phyloP scores from a whole-genome alignment of 768 basidiomycete genomes.

The Hygrophorus russula region DNA sequence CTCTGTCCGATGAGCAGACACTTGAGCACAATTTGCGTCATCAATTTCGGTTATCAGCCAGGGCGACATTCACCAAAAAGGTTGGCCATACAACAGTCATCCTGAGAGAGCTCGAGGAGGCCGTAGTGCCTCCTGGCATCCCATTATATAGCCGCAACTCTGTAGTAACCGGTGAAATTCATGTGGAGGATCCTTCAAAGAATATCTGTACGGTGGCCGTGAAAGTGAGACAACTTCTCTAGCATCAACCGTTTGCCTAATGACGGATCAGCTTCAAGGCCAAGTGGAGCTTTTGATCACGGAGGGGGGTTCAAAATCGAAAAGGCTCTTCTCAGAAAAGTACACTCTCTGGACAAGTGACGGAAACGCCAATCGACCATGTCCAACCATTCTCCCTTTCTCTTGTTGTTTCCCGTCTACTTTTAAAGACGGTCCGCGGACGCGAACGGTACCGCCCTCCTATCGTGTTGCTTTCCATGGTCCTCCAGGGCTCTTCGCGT shows the following conservation, averaged over 20 bases:
- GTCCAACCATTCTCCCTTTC: conserved; percentile 24
- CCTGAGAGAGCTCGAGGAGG: conserved; percentile 32
- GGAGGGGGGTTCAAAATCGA: conserved; percentile 25
- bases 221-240: conserved; percentile 22
- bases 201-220: conserved; percentile 29
- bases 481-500: conserved; percentile 26
- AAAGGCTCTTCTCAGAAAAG: conserved; percentile 19
- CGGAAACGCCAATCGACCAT: conserved; percentile 11
- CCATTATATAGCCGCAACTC: conserved; percentile 36
- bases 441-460: conserved; percentile 36
- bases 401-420: conserved; percentile 31
- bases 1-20: conserved; percentile 36
- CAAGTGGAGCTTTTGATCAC: conserved; percentile 27
- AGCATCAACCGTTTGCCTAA: background rate
- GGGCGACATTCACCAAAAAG: conserved; percentile 29
- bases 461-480: conserved; percentile 23
- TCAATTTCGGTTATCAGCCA: conserved; percentile 15
- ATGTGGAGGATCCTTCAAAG: conserved; percentile 25
- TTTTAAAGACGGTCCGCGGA: conserved; percentile 25
- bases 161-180: conserved; percentile 30
- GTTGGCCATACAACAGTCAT: conserved; percentile 29
- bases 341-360: conserved; percentile 24
- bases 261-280: conserved; percentile 25
- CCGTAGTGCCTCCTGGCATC: conserved; percentile 3
- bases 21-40: conserved; percentile 37